phyloP scores from a whole-genome alignment of 176 grass and related monocot genomes.

The Juncus inflexus region DNA sequence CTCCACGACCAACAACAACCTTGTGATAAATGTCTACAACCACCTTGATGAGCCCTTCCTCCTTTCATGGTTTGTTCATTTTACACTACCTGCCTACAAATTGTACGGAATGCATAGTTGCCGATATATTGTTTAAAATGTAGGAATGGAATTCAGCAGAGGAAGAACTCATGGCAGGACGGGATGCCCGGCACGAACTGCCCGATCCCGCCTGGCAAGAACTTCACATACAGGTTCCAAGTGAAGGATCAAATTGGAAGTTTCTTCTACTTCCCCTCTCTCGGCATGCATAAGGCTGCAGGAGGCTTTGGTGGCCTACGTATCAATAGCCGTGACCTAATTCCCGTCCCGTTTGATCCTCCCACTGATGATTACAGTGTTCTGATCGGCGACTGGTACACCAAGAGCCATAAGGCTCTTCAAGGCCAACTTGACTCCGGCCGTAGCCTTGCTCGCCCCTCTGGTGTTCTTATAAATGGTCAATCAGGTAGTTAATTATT shows the following conservation, averaged over 20 bases:
- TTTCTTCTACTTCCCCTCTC: conserved; percentile 88
- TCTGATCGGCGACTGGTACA: conserved; percentile 80
- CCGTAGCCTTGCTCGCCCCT: conserved; percentile 55
- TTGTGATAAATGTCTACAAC: conserved; percentile 91
- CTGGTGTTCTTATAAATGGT: conserved; percentile 75
- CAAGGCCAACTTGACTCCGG: conserved; percentile 53
- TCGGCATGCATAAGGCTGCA: conserved; percentile 70
- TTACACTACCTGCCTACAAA: neutral
- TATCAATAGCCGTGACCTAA: conserved; percentile 78
- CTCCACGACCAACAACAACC: conserved; percentile 88
- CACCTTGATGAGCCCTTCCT: conserved; percentile 75
- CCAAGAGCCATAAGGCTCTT: conserved; percentile 61
- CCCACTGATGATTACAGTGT: conserved; percentile 59
- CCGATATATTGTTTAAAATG: neutral
- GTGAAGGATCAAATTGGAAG: conserved; percentile 91
- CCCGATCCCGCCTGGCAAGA: conserved; percentile 70
- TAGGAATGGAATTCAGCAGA: conserved; percentile 91
- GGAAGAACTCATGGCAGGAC: conserved; percentile 95
- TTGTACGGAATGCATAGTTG: neutral
- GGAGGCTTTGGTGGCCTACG: conserved; percentile 66
- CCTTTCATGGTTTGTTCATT: conserved; percentile 48
- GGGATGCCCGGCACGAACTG: conserved; percentile 70
- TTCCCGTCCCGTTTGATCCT: conserved; percentile 65
- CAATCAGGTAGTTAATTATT: conserved; percentile 31
- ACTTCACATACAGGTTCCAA: conserved; percentile 88